Evolutionary conservation across 1,284 basidiomycete species (phyloP).

Genomic region (Boletus hoseneyae): DNA sequence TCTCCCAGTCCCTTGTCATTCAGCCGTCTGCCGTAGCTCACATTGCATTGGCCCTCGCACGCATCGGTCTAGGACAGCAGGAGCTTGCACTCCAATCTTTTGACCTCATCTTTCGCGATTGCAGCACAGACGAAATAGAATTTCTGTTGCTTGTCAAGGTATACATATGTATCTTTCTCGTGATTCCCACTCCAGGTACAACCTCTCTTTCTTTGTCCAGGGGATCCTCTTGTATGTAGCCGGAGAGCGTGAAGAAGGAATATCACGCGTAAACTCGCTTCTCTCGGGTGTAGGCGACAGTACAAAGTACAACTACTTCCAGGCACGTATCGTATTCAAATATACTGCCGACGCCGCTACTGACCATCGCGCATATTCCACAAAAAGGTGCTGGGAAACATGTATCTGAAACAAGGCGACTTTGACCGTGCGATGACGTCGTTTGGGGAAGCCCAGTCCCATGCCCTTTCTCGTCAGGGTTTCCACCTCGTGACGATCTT

Average conservation of each 20-base stretch:
- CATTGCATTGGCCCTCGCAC: conserved; percentile 8
- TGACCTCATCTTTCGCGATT: conserved; percentile 7
- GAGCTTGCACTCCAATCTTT: conserved; percentile 10
- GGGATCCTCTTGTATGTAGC: conserved; percentile 11
- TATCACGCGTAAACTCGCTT: conserved; percentile 10
- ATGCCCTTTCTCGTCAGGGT: neutral
- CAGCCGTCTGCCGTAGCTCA: conserved; percentile 8
- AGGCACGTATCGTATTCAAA: neutral
- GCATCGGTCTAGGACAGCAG: neutral
- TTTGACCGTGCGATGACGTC: neutral
- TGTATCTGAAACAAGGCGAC: conserved; percentile 14
- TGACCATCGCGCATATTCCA: no score
- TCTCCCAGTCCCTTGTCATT: conserved; percentile 8
- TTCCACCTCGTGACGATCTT: conserved; percentile 13
- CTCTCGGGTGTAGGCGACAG: conserved; percentile 3
- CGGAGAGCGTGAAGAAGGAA: conserved; percentile 11
- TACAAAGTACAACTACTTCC: conserved; percentile 6
- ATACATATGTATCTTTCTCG: neutral
- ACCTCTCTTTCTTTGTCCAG: neutral
- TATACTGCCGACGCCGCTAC: no score
- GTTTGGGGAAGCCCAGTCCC: conserved; percentile 2
- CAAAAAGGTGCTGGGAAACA: conserved; percentile 7
- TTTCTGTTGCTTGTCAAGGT: conserved; percentile 16
- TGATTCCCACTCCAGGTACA: neutral
- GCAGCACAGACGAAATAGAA: conserved; percentile 1